These are phyloP conservation scores for Cutaneotrichosporon sp. DNA, from an alignment of 1,284 basidiomycete genomes.

Conservation along the genomic window DNA sequence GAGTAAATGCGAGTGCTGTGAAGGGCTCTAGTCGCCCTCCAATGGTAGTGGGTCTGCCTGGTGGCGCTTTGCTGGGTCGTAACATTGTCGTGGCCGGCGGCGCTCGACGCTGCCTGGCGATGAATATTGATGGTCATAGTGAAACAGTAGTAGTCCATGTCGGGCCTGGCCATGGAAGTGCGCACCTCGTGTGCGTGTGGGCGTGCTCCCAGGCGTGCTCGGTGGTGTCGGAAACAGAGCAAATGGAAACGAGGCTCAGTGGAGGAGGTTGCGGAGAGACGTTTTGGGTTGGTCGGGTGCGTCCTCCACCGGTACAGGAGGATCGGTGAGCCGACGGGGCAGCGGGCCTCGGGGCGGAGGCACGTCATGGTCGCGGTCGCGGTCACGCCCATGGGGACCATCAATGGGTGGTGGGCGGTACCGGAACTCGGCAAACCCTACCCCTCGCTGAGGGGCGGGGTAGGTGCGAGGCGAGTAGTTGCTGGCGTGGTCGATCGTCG, in stretches of 20 bases:
- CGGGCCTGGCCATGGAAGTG: background rate
- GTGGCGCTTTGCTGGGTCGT: background rate
- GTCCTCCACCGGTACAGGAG: background rate
- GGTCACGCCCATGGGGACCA: background rate
- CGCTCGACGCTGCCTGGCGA: background rate
- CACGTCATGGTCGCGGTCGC: constrained; percentile 1
- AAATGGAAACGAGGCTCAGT: constrained; percentile 1
- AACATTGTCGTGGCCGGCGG: background rate
- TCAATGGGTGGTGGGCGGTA: constrained; percentile 8
- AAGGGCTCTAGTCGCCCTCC: background rate
- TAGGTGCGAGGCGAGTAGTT: constrained; percentile 8
- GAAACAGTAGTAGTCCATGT: background rate
- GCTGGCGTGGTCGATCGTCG: background rate
- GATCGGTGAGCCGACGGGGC: background rate
- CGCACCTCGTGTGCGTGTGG: background rate
- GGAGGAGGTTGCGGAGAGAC: constrained; percentile 20
- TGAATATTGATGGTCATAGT: background rate
- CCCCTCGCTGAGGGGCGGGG: background rate
- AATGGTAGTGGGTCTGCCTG: background rate
- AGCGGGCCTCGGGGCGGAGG: background rate
- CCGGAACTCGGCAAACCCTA: constrained; percentile 13
- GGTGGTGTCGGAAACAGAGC: background rate
- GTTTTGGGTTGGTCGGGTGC: constrained; percentile 14
- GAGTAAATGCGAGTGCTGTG: background rate
- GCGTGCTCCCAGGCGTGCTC: background rate